Conservation (phyloP, 1,139 yeast genomes). For the Hemisphaericaspora lyxosophila region DNA sequence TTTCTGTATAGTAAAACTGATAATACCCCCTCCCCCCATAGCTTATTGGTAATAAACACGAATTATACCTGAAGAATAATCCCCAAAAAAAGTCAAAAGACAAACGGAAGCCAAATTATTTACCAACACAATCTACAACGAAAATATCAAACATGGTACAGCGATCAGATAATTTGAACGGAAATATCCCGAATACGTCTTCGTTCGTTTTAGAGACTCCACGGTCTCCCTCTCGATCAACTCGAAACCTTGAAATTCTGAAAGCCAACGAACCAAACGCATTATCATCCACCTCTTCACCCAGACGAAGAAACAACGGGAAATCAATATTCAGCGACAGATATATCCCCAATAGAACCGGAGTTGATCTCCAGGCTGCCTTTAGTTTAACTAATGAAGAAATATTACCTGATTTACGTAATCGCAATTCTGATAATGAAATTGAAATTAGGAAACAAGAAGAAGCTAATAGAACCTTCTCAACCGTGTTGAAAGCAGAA, state of each 20-base stretch:
- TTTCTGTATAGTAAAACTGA: too few species aligned
- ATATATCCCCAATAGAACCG: conserved; percentile 82
- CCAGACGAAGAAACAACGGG: conserved; percentile 40
- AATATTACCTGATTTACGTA: conserved; percentile 37
- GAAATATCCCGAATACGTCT: conserved; percentile 4
- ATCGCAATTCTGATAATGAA: conserved; percentile 49
- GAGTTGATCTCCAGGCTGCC: conserved; percentile 87
- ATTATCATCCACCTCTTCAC: conserved; percentile 37
- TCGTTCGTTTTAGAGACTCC: conserved; percentile 32
- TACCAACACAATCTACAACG: neutral
- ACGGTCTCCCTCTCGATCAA: conserved; percentile 41
- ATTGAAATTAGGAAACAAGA: conserved; percentile 67
- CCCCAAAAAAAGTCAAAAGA: neutral
- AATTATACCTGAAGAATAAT: neutral
- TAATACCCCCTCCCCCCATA: too few species aligned
- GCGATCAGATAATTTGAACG: conserved; percentile 5
- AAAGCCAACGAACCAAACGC: conserved; percentile 24
- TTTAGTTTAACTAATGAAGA: conserved; percentile 61
- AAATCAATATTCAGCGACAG: conserved; percentile 67
- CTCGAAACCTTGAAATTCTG: conserved; percentile 36
- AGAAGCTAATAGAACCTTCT: conserved; percentile 85
- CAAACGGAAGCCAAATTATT: too few species aligned
- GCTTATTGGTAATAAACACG: neutral
- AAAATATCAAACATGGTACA: neutral
- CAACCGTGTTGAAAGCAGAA: conserved; percentile 83